Evolutionary conservation across 345 rosid genomes (phyloP), one percentile per base, ranked within the genome.

Genomic region (Murraya koenigii): DNA sequence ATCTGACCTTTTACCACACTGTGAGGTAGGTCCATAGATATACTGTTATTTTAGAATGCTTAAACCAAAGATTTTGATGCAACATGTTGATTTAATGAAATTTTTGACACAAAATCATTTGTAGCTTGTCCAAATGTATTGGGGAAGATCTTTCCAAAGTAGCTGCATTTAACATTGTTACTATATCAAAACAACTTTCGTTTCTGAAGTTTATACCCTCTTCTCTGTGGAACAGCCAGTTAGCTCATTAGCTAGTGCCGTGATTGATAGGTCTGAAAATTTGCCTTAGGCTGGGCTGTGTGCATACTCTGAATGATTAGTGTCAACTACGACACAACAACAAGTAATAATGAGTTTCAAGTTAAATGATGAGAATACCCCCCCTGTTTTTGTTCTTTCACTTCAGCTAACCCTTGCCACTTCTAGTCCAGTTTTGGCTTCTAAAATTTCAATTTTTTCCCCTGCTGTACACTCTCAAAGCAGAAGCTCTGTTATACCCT

Each of bases 1-100:
- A 85, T 86, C 98, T 71, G 99, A 96, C 85, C 82, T 83, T 77
- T 58, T 89, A 84, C 99, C 99, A 65, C 97, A 92, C 74, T 79
- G 39, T 52, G 98, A 96, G 98, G 99, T 96, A 82, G 58, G 77
- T 59, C 70, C 67, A 33, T 9, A 5, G 11, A 38, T 41, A 66
- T 38, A 32, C 2, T 23, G n/a, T 36, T 73, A 15, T 60, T 61
- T 5, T 39, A 61, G 39, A 62, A 39, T 19, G 39, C 20, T 62
- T 44, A 62, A 73, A 61, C 7, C 23, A 70, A 35, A 26, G 19
- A 30, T 47, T 33, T 69, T 33, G 30, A 52, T 64, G 20, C 55
- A 26, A 75, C 68, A 33, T 35, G 30, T 11, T 59, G 22, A 52
- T 30, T 52, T 36, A 71, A 55, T 55, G 44, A 71, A 54, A 32